phyloP scores from a whole-genome alignment of 2,329 filamentous ascomycete species.

The Penicillium sp. region DNA sequence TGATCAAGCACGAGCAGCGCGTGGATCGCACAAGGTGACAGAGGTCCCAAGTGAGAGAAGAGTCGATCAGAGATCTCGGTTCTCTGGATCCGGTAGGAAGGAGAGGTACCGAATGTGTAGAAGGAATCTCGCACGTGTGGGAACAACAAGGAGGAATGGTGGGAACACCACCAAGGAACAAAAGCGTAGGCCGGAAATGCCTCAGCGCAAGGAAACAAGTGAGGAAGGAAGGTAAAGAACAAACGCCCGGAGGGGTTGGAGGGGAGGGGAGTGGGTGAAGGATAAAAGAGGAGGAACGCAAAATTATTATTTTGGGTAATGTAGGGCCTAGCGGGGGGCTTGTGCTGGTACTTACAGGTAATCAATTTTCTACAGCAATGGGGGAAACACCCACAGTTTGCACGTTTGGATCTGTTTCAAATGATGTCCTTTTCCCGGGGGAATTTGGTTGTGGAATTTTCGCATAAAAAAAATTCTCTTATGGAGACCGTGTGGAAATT shows the following conservation, averaged over 20 bases:
- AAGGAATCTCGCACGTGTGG: constrained; percentile 10
- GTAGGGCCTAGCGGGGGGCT: constrained; percentile 18
- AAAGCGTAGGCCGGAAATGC: not conserved
- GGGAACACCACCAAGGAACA: constrained; percentile 18
- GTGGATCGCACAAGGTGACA: constrained; percentile 28
- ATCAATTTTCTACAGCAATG: not conserved
- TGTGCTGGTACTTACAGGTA: constrained; percentile 10
- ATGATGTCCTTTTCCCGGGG: not conserved
- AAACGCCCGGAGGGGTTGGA: constrained; percentile 15
- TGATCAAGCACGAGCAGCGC: constrained; percentile 11
- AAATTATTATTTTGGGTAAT: constrained; percentile 28
- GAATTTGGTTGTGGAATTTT: constrained; percentile 9
- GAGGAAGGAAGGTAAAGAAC: constrained; percentile 17
- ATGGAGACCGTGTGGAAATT: constrained; percentile 16
- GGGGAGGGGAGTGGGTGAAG: constrained; percentile 17
- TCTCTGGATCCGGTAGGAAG: constrained; percentile 10
- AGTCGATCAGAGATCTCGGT: constrained; percentile 8
- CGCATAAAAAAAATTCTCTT: constrained; percentile 18
- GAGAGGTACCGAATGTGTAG: constrained; percentile 21
- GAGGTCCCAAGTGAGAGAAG: constrained; percentile 7
- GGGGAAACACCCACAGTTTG: not conserved
- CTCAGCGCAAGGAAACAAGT: constrained; percentile 1
- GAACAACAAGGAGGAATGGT: constrained; percentile 14
- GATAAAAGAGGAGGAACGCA: constrained; percentile 19
- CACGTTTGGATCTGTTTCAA: not conserved